Evolutionary conservation across 106 monocot species (phyloP).

Genomic region (Dendrobium chrysotoxum): DNA sequence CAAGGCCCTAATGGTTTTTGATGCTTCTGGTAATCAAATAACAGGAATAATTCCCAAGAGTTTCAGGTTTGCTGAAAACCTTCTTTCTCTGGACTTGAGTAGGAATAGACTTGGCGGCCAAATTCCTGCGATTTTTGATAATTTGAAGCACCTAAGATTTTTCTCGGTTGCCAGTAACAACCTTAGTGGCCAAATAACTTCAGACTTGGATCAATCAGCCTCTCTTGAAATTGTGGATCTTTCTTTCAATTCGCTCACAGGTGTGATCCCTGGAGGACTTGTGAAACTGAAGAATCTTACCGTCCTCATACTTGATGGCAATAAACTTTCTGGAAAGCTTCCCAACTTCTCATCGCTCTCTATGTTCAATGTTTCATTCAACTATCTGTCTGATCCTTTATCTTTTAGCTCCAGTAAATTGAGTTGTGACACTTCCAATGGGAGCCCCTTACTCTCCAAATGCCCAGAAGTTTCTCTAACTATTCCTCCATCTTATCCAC

Average conservation of each 20-base stretch:
- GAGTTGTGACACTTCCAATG: constrained; percentile 46
- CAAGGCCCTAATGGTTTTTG: constrained; percentile 40
- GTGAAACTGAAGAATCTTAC: constrained; percentile 59
- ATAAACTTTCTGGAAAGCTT: constrained; percentile 73
- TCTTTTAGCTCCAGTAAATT: constrained; percentile 38
- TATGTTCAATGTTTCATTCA: constrained; percentile 76
- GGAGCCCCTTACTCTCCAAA: constrained; percentile 61
- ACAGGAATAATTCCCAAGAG: constrained; percentile 51
- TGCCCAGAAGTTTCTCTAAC: constrained; percentile 40
- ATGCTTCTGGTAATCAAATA: constrained; percentile 50
- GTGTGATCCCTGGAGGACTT: constrained; percentile 61
- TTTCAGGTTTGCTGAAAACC: constrained; percentile 38
- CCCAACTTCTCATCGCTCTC: constrained; percentile 47
- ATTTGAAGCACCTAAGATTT: constrained; percentile 34
- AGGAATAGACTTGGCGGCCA: constrained; percentile 48
- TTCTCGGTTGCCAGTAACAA: constrained; percentile 61
- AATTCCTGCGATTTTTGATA: constrained; percentile 43
- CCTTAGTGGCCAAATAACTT: constrained; percentile 62
- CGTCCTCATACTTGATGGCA: constrained; percentile 61
- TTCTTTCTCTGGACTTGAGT: constrained; percentile 64
- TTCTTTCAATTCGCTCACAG: constrained; percentile 68
- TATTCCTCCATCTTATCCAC: constrained; percentile 33
- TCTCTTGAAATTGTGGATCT: constrained; percentile 61
- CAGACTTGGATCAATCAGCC: constrained; percentile 33
- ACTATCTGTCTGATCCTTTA: constrained; percentile 78